Percentiles rank a stretch among this genome's conserved stretches.
Evolutionary conservation across 1,284 basidiomycete genomes (phyloP).

Genomic region (Trichosporon sp.): DNA sequence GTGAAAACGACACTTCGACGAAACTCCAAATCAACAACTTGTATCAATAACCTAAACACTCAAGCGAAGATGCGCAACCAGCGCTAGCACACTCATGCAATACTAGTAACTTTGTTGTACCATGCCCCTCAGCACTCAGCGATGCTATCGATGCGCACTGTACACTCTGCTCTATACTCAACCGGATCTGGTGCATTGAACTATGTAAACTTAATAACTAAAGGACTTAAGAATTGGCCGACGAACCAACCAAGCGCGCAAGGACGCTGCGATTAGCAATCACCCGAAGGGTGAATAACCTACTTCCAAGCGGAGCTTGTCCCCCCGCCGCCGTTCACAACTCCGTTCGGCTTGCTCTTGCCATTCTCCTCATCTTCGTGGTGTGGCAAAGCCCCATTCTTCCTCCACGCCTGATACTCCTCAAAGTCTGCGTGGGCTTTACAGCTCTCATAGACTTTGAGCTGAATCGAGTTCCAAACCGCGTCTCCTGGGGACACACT

Average conservation of each 20-base stretch:
- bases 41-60: not conserved
- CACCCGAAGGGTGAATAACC: conserved; percentile 1
- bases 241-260: conserved; percentile 1
- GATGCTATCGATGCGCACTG: too few species aligned
- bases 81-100: not conserved
- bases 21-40: too few species aligned
- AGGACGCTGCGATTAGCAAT: conserved; percentile 9
- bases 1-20: too few species aligned
- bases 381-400: not conserved
- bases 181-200: too few species aligned
- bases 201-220: too few species aligned
- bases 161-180: too few species aligned
- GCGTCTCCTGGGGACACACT: conserved; percentile 61
- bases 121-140: too few species aligned
- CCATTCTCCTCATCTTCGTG: not conserved
- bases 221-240: not conserved
- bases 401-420: conserved; percentile 54
- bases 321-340: too few species aligned
- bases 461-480: conserved; percentile 65
- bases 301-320: conserved; percentile 10
- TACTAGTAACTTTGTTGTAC: not conserved
- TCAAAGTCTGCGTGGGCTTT: conserved; percentile 66
- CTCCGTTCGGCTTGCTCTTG: not conserved
- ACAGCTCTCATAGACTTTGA: conserved; percentile 80
- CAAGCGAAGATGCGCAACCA: too few species aligned